phyloP scores from a whole-genome alignment of 306 rosid genomes.

The Delonix regia region DNA sequence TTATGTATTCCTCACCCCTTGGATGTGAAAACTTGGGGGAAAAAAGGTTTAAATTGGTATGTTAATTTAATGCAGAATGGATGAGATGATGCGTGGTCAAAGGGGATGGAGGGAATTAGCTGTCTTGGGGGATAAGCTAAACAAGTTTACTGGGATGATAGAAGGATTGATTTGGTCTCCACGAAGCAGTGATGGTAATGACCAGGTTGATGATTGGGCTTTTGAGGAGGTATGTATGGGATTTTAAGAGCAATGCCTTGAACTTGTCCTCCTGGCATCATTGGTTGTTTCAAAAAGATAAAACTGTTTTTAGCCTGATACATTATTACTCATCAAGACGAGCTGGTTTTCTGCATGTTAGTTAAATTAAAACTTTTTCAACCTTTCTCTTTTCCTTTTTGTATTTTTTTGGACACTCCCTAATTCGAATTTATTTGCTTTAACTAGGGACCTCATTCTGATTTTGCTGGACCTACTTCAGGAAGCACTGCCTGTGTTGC shows the following conservation, averaged over 20 bases:
- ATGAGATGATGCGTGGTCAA: slow-evolving; percentile 99
- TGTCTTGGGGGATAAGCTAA: slow-evolving; percentile 85
- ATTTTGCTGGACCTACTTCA: slow-evolving; percentile 91
- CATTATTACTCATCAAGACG: neutral
- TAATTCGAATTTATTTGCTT: slow-evolving; percentile 32
- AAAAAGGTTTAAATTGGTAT: slow-evolving; percentile 25
- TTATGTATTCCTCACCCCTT: neutral
- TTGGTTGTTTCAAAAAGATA: neutral
- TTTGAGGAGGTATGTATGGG: slow-evolving; percentile 80
- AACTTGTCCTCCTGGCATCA: slow-evolving; percentile 9
- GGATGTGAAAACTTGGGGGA: neutral
- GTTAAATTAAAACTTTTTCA: neutral
- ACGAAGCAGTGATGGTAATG: slow-evolving; percentile 60
- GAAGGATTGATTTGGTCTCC: slow-evolving; percentile 99
- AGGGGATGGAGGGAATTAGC: slow-evolving; percentile 99
- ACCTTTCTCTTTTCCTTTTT: neutral
- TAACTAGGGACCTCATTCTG: slow-evolving; percentile 96
- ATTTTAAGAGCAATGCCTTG: slow-evolving; percentile 21
- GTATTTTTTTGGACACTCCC: neutral
- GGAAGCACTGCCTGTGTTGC: slow-evolving; percentile 99
- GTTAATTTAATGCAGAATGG: slow-evolving; percentile 71
- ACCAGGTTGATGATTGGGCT: slow-evolving; percentile 79
- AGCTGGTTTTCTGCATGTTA: neutral
- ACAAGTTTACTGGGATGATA: slow-evolving; percentile 93
- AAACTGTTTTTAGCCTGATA: neutral